phyloP scores from a whole-genome alignment of 257 asterid genomes.

The Anisodus acutangulus region DNA sequence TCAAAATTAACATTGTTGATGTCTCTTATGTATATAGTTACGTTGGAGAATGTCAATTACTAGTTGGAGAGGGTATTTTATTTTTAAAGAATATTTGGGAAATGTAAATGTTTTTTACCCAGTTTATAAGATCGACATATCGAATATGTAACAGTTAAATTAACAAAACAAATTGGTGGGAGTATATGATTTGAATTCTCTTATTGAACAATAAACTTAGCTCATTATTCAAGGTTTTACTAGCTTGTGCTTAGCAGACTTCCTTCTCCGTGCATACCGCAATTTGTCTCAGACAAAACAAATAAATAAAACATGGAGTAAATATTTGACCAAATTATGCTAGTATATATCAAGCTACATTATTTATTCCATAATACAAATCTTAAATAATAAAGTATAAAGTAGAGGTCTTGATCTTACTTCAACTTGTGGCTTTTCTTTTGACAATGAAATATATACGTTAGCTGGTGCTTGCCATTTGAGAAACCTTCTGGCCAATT shows the following conservation, averaged over 20 bases:
- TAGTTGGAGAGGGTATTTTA: no score
- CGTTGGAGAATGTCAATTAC: no score
- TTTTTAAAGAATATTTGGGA: no score
- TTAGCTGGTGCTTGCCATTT: neutral
- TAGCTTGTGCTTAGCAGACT: slow-evolving; percentile 12
- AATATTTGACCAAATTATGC: neutral
- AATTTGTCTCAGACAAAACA: neutral
- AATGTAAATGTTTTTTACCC: no score
- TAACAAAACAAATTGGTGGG: no score
- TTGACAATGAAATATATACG: neutral
- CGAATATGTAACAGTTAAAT: no score
- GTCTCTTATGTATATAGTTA: no score
- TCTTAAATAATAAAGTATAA: neutral
- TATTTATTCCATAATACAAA: neutral
- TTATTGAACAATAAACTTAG: neutral
- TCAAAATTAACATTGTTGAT: no score
- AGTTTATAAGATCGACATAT: no score
- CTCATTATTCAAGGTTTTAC: neutral
- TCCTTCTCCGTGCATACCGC: neutral
- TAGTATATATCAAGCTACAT: neutral
- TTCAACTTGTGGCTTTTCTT: neutral
- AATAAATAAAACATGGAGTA: neutral
- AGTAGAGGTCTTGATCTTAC: neutral
- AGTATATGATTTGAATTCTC: no score
- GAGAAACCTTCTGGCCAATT: neutral